phyloP scores from a whole-genome alignment of 1,284 basidiomycete species.

The Puccinia polysora region DNA sequence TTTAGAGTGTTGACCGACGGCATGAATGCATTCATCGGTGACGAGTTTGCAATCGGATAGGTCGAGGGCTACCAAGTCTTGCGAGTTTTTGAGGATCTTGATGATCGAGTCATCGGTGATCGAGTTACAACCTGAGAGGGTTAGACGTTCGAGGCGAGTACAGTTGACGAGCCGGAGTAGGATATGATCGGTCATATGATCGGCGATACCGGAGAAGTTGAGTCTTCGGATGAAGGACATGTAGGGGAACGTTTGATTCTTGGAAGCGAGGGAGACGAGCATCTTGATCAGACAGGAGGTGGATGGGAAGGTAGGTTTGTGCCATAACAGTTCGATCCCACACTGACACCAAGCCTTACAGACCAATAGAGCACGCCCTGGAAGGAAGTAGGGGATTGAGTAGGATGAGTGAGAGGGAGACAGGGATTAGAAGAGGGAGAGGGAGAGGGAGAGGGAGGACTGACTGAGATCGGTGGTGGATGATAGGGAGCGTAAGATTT shows the following conservation, averaged over 20 bases:
- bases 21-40: constrained; percentile 66
- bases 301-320: constrained; percentile 73
- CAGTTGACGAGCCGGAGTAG: constrained; percentile 72
- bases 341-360: constrained; percentile 92
- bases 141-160: constrained; percentile 80
- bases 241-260: constrained; percentile 75
- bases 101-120: constrained; percentile 68
- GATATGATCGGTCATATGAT: constrained; percentile 71
- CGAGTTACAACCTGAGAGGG: constrained; percentile 73
- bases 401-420: constrained; percentile 45
- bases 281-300: constrained; percentile 71
- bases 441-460: constrained; percentile 55
- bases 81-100: constrained; percentile 62
- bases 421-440: not conserved
- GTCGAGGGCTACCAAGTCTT: constrained; percentile 81
- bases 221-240: constrained; percentile 81
- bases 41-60: constrained; percentile 62
- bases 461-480: constrained; percentile 68
- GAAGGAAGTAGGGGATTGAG: not conserved
- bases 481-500: constrained; percentile 80
- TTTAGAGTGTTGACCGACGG: constrained; percentile 66
- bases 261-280: constrained; percentile 61
- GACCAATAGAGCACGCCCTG: constrained; percentile 59
- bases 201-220: constrained; percentile 73
- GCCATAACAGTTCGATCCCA: constrained; percentile 91